Percentiles rank a stretch among this genome's conserved stretches.
These are phyloP conservation scores for Leccinum pellstonianum DNA, from an alignment of 768 basidiomycete species.

Conservation along the genomic window DNA sequence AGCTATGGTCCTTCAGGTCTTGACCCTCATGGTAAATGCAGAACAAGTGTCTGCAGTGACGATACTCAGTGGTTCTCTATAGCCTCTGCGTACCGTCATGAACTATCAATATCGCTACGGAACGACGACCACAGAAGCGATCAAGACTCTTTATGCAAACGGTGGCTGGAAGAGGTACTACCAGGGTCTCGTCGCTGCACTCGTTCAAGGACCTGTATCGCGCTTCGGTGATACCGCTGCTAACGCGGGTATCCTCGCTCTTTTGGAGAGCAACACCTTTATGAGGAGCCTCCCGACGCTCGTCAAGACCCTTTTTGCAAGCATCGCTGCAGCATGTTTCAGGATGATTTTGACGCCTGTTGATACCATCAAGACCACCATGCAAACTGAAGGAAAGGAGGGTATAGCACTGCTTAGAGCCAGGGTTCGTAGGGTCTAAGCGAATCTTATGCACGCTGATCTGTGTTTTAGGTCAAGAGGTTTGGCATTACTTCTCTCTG, in stretches of 20 bases:
- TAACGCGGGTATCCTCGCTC: conserved; percentile 86
- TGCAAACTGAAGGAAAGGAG: conserved; percentile 83
- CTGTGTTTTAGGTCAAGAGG: conserved; percentile 51
- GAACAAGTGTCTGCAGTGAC: background rate
- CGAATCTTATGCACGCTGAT: background rate
- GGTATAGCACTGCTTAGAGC: conserved; percentile 66
- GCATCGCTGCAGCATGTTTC: conserved; percentile 76
- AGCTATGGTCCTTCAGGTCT: conserved; percentile 95
- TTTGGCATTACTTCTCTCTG: conserved; percentile 80
- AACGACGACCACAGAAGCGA: conserved; percentile 65
- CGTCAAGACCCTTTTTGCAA: conserved; percentile 79
- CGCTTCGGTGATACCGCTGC: conserved; percentile 96
- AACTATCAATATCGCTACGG: conserved; percentile 95
- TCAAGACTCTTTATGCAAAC: conserved; percentile 65
- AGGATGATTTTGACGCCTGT: conserved; percentile 91
- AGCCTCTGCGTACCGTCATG: conserved; percentile 96
- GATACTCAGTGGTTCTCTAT: conserved; percentile 1
- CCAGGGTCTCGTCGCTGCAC: conserved; percentile 80
- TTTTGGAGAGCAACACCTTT: conserved; percentile 74
- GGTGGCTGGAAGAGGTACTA: conserved; percentile 87
- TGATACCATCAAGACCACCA: conserved; percentile 92
- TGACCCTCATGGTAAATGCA: conserved; percentile 68
- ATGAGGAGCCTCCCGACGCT: conserved; percentile 60
- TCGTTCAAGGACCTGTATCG: conserved; percentile 79
- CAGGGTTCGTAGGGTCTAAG: conserved; percentile 41